Conservation (phyloP, 116 monocot genomes). For the Cymodocea nodosa region DNA sequence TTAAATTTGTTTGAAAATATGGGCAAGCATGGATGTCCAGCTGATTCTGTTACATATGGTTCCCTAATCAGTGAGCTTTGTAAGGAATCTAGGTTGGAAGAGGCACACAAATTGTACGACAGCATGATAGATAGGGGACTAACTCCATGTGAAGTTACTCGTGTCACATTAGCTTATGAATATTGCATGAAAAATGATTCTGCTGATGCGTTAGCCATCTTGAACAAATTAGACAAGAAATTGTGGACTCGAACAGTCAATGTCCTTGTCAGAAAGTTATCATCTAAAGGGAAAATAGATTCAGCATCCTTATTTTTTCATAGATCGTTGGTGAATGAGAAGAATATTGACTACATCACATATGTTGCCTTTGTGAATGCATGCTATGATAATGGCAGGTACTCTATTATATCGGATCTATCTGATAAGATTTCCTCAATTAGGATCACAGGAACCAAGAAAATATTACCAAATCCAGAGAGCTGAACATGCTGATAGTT, state of each 20-base stretch:
- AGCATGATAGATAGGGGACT: slow-evolving; percentile 75
- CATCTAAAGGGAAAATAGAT: slow-evolving; percentile 48
- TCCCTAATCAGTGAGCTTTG: slow-evolving; percentile 92
- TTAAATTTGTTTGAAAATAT: slow-evolving; percentile 72
- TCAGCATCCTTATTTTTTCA: slow-evolving; percentile 44
- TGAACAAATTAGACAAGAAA: slow-evolving; percentile 71
- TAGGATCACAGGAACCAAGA: neutral
- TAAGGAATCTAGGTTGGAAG: slow-evolving; percentile 73
- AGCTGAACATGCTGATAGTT: too few relatives aligned
- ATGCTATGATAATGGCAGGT: slow-evolving; percentile 56
- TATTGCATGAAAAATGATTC: slow-evolving; percentile 50
- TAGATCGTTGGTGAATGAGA: slow-evolving; percentile 44
- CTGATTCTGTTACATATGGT: slow-evolving; percentile 81
- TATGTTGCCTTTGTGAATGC: slow-evolving; percentile 68
- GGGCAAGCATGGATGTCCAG: slow-evolving; percentile 37
- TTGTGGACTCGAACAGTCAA: slow-evolving; percentile 47
- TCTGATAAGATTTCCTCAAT: slow-evolving; percentile 36
- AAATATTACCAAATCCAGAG: neutral
- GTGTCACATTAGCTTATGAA: slow-evolving; percentile 61
- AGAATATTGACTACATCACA: slow-evolving; percentile 40
- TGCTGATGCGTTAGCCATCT: slow-evolving; percentile 33
- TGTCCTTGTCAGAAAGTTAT: slow-evolving; percentile 73
- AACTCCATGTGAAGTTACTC: slow-evolving; percentile 77
- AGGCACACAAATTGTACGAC: slow-evolving; percentile 66
- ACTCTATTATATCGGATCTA: slow-evolving; percentile 61